Conservation (phyloP, 2,329 filamentous ascomycete genomes). For the Arachnopeziza araneosa region DNA sequence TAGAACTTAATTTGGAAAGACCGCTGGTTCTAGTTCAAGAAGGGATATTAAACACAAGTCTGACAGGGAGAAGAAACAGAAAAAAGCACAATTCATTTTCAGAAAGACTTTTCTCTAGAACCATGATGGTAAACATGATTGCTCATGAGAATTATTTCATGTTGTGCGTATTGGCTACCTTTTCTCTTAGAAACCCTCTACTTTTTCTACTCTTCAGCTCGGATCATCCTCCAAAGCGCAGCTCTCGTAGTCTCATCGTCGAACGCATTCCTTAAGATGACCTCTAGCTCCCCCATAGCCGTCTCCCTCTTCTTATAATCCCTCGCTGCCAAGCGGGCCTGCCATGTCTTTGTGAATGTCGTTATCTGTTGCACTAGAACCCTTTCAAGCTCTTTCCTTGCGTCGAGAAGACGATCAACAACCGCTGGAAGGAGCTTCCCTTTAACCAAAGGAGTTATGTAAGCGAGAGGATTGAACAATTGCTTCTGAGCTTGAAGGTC, state of each 20-base stretch:
- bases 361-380: constrained; percentile 57
- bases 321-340: constrained; percentile 45
- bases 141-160: too few species aligned
- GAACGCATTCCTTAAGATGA: constrained; percentile 51
- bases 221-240: constrained; percentile 30
- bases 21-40: too few species aligned
- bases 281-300: constrained; percentile 50
- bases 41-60: too few species aligned
- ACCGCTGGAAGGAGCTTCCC: constrained; percentile 30
- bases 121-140: too few species aligned
- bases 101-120: too few species aligned
- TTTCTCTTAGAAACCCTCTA: not conserved
- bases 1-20: too few species aligned
- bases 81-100: too few species aligned
- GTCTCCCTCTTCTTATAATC: constrained; percentile 36
- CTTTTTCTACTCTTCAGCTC: constrained; percentile 17
- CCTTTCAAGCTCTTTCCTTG: constrained; percentile 60
- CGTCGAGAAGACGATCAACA: constrained; percentile 45
- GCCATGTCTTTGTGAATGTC: constrained; percentile 55
- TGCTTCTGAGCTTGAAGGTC: constrained; percentile 42
- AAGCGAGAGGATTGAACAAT: constrained; percentile 47
- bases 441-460: constrained; percentile 38
- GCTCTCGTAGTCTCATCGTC: constrained; percentile 29
- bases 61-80: too few species aligned
- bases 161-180: too few species aligned